Evolutionary conservation across 2,329 filamentous ascomycete genomes (phyloP), one percentile per base, ranked within the genome.

Genomic region (Fusarium longipes): DNA sequence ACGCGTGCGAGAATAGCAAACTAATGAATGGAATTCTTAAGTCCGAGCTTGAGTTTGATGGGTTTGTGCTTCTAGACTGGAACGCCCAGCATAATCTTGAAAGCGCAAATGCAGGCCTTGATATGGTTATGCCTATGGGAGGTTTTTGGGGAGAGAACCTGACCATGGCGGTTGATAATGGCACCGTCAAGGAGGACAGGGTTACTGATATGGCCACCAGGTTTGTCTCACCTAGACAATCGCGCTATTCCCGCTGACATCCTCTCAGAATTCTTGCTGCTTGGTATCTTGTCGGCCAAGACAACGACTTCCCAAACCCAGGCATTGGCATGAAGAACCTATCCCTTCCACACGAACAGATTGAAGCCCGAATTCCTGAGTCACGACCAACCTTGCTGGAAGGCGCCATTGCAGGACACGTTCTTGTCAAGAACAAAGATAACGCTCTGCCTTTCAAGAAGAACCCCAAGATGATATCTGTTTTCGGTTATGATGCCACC

Each of bases 171-270:
- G 87, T 96, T n/a, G 80, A 86, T 29, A 96, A 96, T 71, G 91
- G 92, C 6, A 92, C 90, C 1, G 81, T 96, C 10, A 86, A 86
- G 1, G 87, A 90, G 68, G 88, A 84, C 74, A 85, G 93, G 25
- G 74, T 96, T 2, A 89, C 91, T 54, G 93, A 97, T 76, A 95
- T 95, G 88, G 91, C 87, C 1, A 90, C 89, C 11, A 88, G 93
- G 65, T 63, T 40, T 27, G 54, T 47, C 8, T 82, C 87, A 42
- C 83, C 48, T 2, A 1, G 6, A 3, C 1, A 0, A 1, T 2
- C 2, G n/a, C n/a, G n/a, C 4, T 8, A 3, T 12, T 7, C 71
- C 36, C 22, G 66, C 51, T 66, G 2, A 68, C 14, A 6, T 0
- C 0, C 0, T 1, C n/a, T 0, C 7, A 69, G 66, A 25, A 69